Percentiles rank a stretch among this genome's conserved stretches.
phyloP scores from a whole-genome alignment of 2,329 filamentous ascomycete genomes.

The Sarocladium brachiariae region DNA sequence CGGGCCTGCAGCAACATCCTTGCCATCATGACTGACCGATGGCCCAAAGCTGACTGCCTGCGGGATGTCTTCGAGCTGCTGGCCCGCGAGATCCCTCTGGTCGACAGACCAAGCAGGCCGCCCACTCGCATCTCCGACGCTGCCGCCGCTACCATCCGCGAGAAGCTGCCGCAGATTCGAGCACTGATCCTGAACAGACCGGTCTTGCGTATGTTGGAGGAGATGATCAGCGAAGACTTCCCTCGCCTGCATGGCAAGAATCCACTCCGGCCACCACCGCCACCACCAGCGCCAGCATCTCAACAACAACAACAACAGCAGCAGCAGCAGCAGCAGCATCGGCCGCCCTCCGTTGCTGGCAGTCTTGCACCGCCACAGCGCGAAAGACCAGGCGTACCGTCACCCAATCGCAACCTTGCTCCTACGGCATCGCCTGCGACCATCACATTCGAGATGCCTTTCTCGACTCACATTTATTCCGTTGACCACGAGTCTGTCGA shows the following conservation, averaged over 20 bases:
- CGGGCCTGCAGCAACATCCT: slow-evolving; percentile 28
- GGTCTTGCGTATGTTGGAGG: slow-evolving; percentile 12
- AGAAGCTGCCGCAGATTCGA: slow-evolving; percentile 13
- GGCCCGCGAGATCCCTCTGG: slow-evolving; percentile 17
- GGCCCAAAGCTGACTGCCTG: slow-evolving; percentile 27
- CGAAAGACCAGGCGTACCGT: background rate
- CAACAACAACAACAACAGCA: background rate
- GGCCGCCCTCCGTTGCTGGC: background rate
- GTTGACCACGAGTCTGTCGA: background rate
- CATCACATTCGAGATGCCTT: slow-evolving; percentile 11
- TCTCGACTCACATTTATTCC: slow-evolving; percentile 7
- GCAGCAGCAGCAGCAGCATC: background rate
- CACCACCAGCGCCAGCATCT: background rate
- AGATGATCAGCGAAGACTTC: slow-evolving; percentile 13
- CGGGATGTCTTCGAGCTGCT: slow-evolving; percentile 28
- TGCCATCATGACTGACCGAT: slow-evolving; percentile 27
- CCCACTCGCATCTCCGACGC: slow-evolving; percentile 9
- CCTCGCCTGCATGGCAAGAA: slow-evolving; percentile 10
- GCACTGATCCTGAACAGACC: slow-evolving; percentile 11
- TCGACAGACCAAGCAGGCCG: slow-evolving; percentile 11
- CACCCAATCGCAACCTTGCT: background rate
- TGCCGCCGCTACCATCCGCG: slow-evolving; percentile 10
- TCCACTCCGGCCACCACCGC: background rate
- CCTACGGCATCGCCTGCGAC: slow-evolving; percentile 1
- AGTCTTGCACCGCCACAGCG: background rate